phyloP scores from a whole-genome alignment of 2,329 filamentous ascomycete genomes.

The Sarocladium kiliense region DNA sequence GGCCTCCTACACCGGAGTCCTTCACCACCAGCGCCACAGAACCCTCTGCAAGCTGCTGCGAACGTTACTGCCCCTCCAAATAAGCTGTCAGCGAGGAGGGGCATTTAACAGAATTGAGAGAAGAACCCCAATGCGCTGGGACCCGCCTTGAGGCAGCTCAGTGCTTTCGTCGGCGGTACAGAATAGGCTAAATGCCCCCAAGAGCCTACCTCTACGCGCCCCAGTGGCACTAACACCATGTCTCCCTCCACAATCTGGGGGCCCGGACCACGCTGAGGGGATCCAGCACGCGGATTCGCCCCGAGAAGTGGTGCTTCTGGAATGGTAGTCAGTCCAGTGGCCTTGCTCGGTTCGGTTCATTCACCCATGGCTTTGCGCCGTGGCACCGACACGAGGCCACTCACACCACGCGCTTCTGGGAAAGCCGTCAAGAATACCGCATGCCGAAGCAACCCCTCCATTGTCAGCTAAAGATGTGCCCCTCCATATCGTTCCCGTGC shows the following conservation, averaged over 20 bases:
- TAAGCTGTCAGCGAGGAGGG: neutral
- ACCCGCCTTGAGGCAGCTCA: neutral
- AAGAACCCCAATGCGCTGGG: neutral
- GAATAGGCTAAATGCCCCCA: neutral
- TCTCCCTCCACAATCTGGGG: conserved; percentile 4
- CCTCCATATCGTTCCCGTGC: neutral
- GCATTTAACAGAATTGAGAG: neutral
- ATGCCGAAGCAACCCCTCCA: neutral
- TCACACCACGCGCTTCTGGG: neutral
- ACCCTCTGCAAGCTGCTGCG: neutral
- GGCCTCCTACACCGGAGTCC: neutral
- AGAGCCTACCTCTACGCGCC: neutral
- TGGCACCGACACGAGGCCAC: neutral
- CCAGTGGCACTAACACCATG: neutral
- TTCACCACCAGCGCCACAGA: neutral
- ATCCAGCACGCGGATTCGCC: neutral
- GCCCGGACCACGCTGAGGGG: neutral
- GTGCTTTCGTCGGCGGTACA: neutral
- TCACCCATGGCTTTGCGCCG: neutral
- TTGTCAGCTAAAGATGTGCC: neutral
- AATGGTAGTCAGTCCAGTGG: neutral
- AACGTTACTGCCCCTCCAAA: neutral
- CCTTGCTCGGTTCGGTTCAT: neutral
- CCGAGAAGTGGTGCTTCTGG: neutral
- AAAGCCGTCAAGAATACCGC: neutral